phyloP scores from a whole-genome alignment of 2,329 filamentous ascomycete genomes.

The Huntiella abstrusa region DNA sequence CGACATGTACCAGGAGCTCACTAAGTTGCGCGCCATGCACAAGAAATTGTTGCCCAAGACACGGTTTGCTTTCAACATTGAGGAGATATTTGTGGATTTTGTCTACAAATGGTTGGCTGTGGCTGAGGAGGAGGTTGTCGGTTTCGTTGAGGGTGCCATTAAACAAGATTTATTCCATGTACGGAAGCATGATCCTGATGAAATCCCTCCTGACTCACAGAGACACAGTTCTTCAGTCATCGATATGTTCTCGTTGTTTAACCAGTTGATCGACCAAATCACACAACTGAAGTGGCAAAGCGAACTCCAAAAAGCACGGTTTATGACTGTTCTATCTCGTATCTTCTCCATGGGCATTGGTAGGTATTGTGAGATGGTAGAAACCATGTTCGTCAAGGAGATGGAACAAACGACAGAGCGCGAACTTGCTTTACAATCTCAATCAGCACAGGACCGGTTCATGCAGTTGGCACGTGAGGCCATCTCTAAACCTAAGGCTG shows the following conservation, averaged over 20 bases:
- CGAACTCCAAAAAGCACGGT: slow-evolving; percentile 81
- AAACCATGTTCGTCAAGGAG: slow-evolving; percentile 68
- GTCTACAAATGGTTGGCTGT: slow-evolving; percentile 88
- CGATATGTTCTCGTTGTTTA: slow-evolving; percentile 86
- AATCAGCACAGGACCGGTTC: slow-evolving; percentile 80
- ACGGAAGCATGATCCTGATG: slow-evolving; percentile 41
- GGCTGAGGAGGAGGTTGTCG: slow-evolving; percentile 60
- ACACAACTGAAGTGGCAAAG: slow-evolving; percentile 80
- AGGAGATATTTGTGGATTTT: slow-evolving; percentile 71
- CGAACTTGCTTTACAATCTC: slow-evolving; percentile 58
- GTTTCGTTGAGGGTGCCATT: slow-evolving; percentile 77
- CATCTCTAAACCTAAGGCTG: slow-evolving; percentile 82
- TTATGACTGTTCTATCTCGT: slow-evolving; percentile 86
- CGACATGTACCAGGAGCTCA: slow-evolving; percentile 74
- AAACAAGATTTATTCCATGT: slow-evolving; percentile 78
- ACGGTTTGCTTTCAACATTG: slow-evolving; percentile 73
- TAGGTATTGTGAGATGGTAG: slow-evolving; percentile 79
- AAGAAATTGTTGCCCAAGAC: slow-evolving; percentile 50
- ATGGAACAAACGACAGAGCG: slow-evolving; percentile 86
- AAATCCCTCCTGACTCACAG: slow-evolving; percentile 54
- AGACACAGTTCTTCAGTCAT: slow-evolving; percentile 85
- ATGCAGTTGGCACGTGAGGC: slow-evolving; percentile 87
- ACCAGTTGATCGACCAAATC: slow-evolving; percentile 75
- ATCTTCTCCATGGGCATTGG: slow-evolving; percentile 67
- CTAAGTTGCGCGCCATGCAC: slow-evolving; percentile 69